A percentile compares a stretch with the other conserved stretches of the same genome.
phyloP scores from a whole-genome alignment of 345 rosid species.

The Odontarrhena argentea region DNA sequence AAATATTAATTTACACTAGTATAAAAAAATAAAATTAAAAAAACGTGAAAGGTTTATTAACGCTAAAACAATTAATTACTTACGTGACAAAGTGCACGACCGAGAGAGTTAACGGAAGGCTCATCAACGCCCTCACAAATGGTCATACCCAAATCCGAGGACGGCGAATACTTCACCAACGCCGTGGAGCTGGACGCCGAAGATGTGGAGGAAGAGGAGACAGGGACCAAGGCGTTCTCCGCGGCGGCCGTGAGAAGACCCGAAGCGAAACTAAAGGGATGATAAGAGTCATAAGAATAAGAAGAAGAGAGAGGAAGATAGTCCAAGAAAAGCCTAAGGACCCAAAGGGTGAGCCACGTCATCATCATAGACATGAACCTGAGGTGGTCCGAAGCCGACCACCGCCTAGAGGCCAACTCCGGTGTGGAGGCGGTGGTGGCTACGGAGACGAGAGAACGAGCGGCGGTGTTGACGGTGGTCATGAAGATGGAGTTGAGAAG shows the following conservation, averaged over 20 bases:
- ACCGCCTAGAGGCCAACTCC: slow-evolving; percentile 43
- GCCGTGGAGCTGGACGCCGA: slow-evolving; percentile 27
- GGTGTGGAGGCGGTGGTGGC: slow-evolving; percentile 51
- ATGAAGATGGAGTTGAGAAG: slow-evolving; percentile 61
- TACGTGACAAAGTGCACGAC: slow-evolving; percentile 73
- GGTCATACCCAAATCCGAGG: slow-evolving; percentile 45
- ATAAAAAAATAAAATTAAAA: background rate
- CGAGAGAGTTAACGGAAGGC: slow-evolving; percentile 57
- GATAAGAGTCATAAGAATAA: slow-evolving; percentile 31
- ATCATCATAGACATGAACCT: slow-evolving; percentile 70
- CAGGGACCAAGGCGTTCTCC: slow-evolving; percentile 41
- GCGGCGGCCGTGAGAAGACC: slow-evolving; percentile 38
- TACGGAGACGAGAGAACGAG: slow-evolving; percentile 59
- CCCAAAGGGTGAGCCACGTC: slow-evolving; percentile 67
- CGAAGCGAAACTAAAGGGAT: slow-evolving; percentile 43
- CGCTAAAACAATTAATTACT: slow-evolving; percentile 35
- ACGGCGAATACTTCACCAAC: slow-evolving; percentile 41
- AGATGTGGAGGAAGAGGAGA: slow-evolving; percentile 31
- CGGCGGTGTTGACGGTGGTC: slow-evolving; percentile 65
- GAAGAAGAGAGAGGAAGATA: slow-evolving; percentile 43
- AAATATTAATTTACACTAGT: background rate
- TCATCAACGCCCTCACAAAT: slow-evolving; percentile 50
- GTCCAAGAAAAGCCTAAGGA: slow-evolving; percentile 64
- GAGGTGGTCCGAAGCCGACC: slow-evolving; percentile 66
- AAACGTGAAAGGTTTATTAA: background rate